Base-by-base conservation (phyloP, 108 stramenopile species). In the Cyclotella choctawhatcheeana region DNA sequence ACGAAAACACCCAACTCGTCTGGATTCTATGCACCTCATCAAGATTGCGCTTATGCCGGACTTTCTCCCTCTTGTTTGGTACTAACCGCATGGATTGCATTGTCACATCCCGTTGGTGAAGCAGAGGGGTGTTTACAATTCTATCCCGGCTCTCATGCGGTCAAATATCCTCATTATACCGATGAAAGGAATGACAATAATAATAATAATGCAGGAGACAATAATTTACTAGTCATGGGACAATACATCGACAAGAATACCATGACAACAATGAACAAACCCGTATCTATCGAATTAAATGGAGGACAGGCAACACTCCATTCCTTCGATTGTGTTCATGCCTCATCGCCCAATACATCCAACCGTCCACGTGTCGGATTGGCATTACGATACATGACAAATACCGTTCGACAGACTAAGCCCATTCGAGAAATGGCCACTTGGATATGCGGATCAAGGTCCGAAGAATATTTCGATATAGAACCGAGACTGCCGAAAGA, bases 21-120 rank as follows among this genome's bases (percentile, higher is more conserved):
- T 33, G 71, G 71, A 29, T 77, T 58, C 31, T 82, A 67, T 67
- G 71, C 71, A 16, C 67, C 61, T 25, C 82, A 82, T 65, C 82
- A 82, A 77, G 76, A 82, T 58, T 21, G 68, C 4, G 67, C 82
- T 1, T 82, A 77, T 70, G 69, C 82, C 67, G 82, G 82, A 51
- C 50, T 82, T 43, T 50, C 17, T 18, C 82, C 82, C 26, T 44
- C 82, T 21, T 55, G 43, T 18, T 18, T 43, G 17, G 37, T 70
- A 14, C 44, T 77, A 44, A 82, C 82, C 4, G 76, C 71, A 56
- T 82, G 82, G 82, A 43, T 82, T 13, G 82, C 82, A 13, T 47
- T 82, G 30, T 77, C 76, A 20, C 40, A 82, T 73, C 73, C 76
- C 2, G 74, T 75, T 44, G 81, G 81, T 10, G 40, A 66, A 24